Percentiles rank a stretch among this genome's conserved stretches.
Conservation (phyloP, 148 eudicot species). For the Dianthus caryophyllus region DNA sequence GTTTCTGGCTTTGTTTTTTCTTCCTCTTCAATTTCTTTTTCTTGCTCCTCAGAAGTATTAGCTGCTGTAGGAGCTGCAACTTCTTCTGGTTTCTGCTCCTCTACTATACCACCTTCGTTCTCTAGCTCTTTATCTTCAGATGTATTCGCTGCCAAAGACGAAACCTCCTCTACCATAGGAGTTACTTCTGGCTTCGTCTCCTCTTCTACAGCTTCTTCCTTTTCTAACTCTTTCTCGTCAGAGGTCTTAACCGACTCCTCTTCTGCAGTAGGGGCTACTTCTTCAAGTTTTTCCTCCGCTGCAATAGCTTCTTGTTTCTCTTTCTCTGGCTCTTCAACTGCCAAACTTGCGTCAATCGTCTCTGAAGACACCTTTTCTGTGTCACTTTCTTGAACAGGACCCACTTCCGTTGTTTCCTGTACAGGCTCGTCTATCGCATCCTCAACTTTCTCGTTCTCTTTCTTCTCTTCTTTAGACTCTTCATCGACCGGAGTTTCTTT, state of each 20-base stretch:
- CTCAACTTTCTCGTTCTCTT: constrained; percentile 23
- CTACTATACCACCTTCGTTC: neutral
- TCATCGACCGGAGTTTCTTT: constrained; percentile 4
- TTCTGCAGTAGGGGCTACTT: neutral
- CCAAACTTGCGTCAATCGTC: constrained; percentile 18
- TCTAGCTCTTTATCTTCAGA: neutral
- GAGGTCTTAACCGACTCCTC: neutral
- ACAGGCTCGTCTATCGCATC: constrained; percentile 10
- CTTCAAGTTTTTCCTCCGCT: constrained; percentile 5
- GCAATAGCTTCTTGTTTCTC: constrained; percentile 16
- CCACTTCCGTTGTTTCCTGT: constrained; percentile 23
- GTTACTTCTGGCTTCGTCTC: constrained; percentile 6
- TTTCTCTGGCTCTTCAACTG: constrained; percentile 16
- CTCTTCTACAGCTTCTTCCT: neutral
- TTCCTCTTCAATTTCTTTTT: neutral
- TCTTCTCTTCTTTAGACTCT: constrained; percentile 22
- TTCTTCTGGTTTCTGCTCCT: constrained; percentile 13
- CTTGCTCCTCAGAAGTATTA: neutral
- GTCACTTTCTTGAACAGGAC: constrained; percentile 15
- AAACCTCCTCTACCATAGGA: neutral
- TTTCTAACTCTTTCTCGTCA: neutral
- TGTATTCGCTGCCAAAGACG: too few relatives aligned
- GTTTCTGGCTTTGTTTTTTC: neutral
- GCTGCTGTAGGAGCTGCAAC: neutral
- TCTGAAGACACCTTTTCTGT: constrained; percentile 20